A percentile compares a stretch with the other conserved stretches of the same genome.
Conservation (phyloP, 805 yeast genomes). For the Cephaloascus albidus region DNA sequence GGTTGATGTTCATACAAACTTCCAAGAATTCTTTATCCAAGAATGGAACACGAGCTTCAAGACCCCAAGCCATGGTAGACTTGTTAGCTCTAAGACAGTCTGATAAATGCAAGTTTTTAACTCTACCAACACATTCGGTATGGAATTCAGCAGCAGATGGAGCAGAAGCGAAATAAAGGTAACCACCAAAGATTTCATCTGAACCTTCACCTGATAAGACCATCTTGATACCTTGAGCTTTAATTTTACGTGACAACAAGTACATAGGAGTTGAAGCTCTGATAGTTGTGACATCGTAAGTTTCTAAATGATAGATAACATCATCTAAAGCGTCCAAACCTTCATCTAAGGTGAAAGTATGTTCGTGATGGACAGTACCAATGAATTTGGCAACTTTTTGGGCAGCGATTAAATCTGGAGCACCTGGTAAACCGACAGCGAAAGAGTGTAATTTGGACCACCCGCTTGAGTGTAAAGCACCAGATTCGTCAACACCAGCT, state of each 20-base stretch:
- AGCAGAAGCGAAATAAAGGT: conserved; percentile 94
- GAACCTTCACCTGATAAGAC: conserved; percentile 98
- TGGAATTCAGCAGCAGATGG: conserved; percentile 93
- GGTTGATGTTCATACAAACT: conserved; percentile 89
- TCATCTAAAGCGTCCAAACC: conserved; percentile 94
- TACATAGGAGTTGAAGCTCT: conserved; percentile 99
- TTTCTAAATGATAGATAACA: conserved; percentile 92
- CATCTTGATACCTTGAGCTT: conserved; percentile 99
- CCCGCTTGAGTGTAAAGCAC: conserved; percentile 70
- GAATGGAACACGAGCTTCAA: conserved; percentile 99
- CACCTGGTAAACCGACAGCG: conserved; percentile 95
- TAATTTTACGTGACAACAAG: conserved; percentile 88
- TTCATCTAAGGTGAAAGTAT: conserved; percentile 92
- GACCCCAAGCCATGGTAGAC: conserved; percentile 99
- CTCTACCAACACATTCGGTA: conserved; percentile 89
- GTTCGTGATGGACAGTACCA: conserved; percentile 96
- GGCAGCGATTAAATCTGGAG: conserved; percentile 97
- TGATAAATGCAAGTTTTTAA: conserved; percentile 92
- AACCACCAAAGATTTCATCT: conserved; percentile 98
- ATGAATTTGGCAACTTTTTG: conserved; percentile 93
- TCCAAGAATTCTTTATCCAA: conserved; percentile 89
- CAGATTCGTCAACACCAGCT: conserved; percentile 88
- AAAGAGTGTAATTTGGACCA: conserved; percentile 87
- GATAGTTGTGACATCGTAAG: conserved; percentile 96
- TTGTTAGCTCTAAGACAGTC: conserved; percentile 99